Evolutionary conservation across 768 basidiomycete species (phyloP).

Genomic region (Leccinellum albellum): DNA sequence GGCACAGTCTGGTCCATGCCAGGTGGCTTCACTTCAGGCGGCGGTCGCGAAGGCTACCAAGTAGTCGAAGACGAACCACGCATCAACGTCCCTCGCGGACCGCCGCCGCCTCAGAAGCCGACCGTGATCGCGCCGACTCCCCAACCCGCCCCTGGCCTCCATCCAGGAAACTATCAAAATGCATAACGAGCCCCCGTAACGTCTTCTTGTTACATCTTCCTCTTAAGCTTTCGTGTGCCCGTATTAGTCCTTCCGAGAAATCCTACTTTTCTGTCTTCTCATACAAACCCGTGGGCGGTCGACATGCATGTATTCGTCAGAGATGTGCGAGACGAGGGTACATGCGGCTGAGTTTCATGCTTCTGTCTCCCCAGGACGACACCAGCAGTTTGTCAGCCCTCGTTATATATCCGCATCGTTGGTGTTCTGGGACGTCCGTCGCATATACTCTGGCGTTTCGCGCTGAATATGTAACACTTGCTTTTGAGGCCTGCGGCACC

Average conservation of each 20-base stretch:
- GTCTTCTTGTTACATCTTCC: background rate
- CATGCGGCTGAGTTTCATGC: background rate
- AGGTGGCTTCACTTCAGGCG: slow-evolving; percentile 57
- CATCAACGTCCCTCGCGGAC: slow-evolving; percentile 11
- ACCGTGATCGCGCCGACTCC: slow-evolving; percentile 6
- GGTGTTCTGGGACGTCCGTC: background rate
- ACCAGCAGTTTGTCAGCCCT: background rate
- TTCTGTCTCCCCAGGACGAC: background rate
- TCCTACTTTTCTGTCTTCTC: background rate
- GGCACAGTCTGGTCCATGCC: slow-evolving; percentile 78
- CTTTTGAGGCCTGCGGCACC: background rate
- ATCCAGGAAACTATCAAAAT: slow-evolving; percentile 27
- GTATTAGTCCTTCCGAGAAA: background rate
- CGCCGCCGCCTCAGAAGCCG: slow-evolving; percentile 16
- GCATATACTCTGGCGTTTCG: background rate
- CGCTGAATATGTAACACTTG: background rate
- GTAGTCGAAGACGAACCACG: slow-evolving; percentile 48
- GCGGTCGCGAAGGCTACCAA: slow-evolving; percentile 55
- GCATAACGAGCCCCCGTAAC: slow-evolving; percentile 3
- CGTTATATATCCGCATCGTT: background rate
- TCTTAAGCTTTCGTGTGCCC: background rate
- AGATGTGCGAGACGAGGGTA: background rate
- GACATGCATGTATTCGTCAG: background rate
- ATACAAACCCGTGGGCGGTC: background rate
- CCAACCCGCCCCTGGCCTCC: slow-evolving; percentile 12